phyloP scores from a whole-genome alignment of 2,329 filamentous ascomycete genomes.

The Amphichorda felina region DNA sequence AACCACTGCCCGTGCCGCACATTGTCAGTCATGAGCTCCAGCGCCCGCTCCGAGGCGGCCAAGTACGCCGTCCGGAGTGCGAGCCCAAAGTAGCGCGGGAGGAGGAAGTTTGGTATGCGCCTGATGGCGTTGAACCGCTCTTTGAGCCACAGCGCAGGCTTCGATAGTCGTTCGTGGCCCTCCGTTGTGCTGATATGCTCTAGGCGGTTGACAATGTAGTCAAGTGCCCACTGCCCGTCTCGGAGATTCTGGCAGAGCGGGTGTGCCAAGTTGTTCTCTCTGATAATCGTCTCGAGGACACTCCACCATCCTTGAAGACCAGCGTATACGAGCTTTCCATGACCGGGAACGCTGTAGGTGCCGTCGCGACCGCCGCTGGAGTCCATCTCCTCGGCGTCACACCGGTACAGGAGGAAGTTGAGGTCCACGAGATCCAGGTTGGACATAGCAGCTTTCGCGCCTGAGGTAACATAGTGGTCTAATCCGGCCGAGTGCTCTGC shows the following conservation, averaged over 20 bases:
- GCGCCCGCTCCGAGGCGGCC: constrained; percentile 65
- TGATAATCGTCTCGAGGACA: constrained; percentile 70
- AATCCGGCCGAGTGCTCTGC: constrained; percentile 75
- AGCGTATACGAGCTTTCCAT: constrained; percentile 82
- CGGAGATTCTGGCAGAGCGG: constrained; percentile 88
- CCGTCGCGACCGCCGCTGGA: constrained; percentile 70
- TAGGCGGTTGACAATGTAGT: constrained; percentile 73
- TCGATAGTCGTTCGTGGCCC: constrained; percentile 49
- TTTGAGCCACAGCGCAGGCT: constrained; percentile 66
- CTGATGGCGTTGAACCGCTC: constrained; percentile 80
- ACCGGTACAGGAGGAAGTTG: constrained; percentile 85
- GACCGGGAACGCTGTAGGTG: constrained; percentile 75
- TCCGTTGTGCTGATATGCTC: constrained; percentile 56
- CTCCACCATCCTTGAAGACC: constrained; percentile 99
- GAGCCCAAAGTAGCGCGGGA: constrained; percentile 88
- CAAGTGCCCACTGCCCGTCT: constrained; percentile 82
- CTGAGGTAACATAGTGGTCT: constrained; percentile 76
- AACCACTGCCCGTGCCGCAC: constrained; percentile 78
- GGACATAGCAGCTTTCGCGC: constrained; percentile 66
- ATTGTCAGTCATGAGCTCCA: constrained; percentile 69
- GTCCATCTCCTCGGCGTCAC: constrained; percentile 77
- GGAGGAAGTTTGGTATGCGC: constrained; percentile 73
- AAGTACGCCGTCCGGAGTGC: constrained; percentile 80
- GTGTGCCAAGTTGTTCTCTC: constrained; percentile 83
- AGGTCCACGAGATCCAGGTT: constrained; percentile 69